These are phyloP conservation scores for Stagonosporopsis chrysanthemi DNA, from an alignment of 2,329 filamentous ascomycete genomes.

Conservation along the genomic window DNA sequence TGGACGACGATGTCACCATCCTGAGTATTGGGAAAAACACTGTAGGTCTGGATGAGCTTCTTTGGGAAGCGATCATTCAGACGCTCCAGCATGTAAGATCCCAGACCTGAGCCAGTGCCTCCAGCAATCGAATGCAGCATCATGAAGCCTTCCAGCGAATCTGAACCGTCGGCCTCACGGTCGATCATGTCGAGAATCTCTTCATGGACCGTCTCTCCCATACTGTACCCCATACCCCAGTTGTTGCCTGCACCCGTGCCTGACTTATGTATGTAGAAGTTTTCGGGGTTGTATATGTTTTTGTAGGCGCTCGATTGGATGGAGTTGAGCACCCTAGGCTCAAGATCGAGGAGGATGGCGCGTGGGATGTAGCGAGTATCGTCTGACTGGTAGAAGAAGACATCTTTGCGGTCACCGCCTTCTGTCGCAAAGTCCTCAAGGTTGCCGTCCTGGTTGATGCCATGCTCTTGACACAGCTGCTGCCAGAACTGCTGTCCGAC, in stretches of 20 bases:
- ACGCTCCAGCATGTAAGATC: constrained; percentile 91
- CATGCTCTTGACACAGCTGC: constrained; percentile 96
- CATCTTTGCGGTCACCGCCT: constrained; percentile 96
- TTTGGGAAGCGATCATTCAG: constrained; percentile 98
- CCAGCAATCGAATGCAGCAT: constrained; percentile 97
- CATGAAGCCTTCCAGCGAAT: constrained; percentile 99
- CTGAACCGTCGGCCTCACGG: constrained; percentile 95
- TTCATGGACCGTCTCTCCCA: constrained; percentile 89
- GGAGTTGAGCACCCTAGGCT: constrained; percentile 88
- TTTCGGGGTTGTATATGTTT: constrained; percentile 99
- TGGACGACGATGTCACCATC: constrained; percentile 94
- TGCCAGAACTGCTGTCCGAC: constrained; percentile 99
- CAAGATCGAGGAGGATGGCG: constrained; percentile 92
- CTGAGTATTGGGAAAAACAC: constrained; percentile 94
- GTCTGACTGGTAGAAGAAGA: constrained; percentile 99
- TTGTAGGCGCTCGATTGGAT: constrained; percentile 95
- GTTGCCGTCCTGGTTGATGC: constrained; percentile 96
- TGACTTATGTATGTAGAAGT: constrained; percentile 96
- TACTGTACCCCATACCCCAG: constrained; percentile 96
- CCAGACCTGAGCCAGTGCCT: constrained; percentile 93
- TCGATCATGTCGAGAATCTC: constrained; percentile 99
- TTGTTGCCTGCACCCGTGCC: constrained; percentile 96
- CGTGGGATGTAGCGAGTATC: constrained; percentile 98
- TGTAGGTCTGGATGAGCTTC: constrained; percentile 99
- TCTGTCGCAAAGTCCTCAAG: constrained; percentile 97